Evolutionary conservation across 2,329 filamentous ascomycete species (phyloP).

Genomic region (Onygenales sp.): DNA sequence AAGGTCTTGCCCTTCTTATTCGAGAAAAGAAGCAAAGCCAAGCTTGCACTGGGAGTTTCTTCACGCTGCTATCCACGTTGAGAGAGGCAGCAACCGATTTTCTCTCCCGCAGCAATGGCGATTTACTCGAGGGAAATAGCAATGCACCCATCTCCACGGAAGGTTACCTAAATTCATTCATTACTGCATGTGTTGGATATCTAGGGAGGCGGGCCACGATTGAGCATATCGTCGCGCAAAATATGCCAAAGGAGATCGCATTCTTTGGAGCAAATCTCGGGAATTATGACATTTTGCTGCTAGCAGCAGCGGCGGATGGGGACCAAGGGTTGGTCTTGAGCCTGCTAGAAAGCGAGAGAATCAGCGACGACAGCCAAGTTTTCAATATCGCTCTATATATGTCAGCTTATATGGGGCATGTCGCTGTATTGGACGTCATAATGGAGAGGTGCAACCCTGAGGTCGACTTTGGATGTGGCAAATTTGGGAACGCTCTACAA

Average conservation of each 20-base stretch:
- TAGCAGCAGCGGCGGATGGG: background rate
- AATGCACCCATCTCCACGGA: background rate
- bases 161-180: background rate
- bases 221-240: background rate
- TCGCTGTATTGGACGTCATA: background rate
- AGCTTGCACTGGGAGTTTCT: background rate
- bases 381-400: background rate
- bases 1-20: background rate
- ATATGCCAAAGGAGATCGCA: background rate
- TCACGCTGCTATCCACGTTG: background rate
- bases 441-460: background rate
- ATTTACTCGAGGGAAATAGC: background rate
- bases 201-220: background rate
- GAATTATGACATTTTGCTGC: background rate
- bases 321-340: background rate
- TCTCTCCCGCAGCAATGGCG: background rate
- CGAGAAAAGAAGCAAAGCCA: background rate
- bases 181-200: background rate
- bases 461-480: background rate
- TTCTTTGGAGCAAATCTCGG: background rate
- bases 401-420: background rate
- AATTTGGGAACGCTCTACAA: background rate
- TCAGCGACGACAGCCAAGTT: background rate
- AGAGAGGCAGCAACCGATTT: background rate
- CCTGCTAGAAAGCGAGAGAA: background rate